These are phyloP conservation scores for Xylariales sp. DNA, from an alignment of 2,329 filamentous ascomycete genomes.

Conservation along the genomic window DNA sequence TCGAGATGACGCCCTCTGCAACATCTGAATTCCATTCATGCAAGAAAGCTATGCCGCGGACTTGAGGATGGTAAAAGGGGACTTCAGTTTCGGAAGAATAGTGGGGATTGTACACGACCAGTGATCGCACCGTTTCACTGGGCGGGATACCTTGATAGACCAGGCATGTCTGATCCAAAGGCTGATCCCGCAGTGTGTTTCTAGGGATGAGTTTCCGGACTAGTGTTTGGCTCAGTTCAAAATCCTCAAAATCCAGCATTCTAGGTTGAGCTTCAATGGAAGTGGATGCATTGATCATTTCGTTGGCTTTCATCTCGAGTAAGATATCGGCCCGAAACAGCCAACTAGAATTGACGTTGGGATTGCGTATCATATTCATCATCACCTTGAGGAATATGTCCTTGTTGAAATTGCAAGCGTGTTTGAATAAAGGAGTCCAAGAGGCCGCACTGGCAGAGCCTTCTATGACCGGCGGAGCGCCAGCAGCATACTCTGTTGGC, in stretches of 20 bases:
- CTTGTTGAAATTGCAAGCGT: conserved; percentile 58
- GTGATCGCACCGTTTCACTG: conserved; percentile 32
- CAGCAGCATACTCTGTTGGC: conserved; percentile 27
- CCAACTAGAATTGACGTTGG: conserved; percentile 74
- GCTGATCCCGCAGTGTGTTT: conserved; percentile 70
- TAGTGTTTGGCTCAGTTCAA: conserved; percentile 56
- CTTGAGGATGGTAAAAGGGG: conserved; percentile 84
- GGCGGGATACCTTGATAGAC: conserved; percentile 47
- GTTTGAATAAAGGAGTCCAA: conserved; percentile 53
- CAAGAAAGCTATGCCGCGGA: conserved; percentile 70
- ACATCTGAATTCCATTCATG: conserved; percentile 56
- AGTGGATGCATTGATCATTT: conserved; percentile 21
- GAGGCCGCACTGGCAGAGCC: conserved; percentile 26
- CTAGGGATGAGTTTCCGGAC: conserved; percentile 77
- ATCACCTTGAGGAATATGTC: conserved; percentile 63
- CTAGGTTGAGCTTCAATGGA: conserved; percentile 20
- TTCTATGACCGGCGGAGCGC: conserved; percentile 27
- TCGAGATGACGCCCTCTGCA: conserved; percentile 46
- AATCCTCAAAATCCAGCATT: conserved; percentile 41
- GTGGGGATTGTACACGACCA: conserved; percentile 80
- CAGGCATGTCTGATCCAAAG: conserved; percentile 79
- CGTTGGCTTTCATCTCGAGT: conserved; percentile 41
- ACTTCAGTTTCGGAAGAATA: conserved; percentile 54
- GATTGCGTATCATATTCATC: conserved; percentile 71
- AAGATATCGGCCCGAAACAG: conserved; percentile 76